Evolutionary conservation across 108 stramenopile genomes (phyloP).

Genomic region (Poteriospumella lacustris): DNA sequence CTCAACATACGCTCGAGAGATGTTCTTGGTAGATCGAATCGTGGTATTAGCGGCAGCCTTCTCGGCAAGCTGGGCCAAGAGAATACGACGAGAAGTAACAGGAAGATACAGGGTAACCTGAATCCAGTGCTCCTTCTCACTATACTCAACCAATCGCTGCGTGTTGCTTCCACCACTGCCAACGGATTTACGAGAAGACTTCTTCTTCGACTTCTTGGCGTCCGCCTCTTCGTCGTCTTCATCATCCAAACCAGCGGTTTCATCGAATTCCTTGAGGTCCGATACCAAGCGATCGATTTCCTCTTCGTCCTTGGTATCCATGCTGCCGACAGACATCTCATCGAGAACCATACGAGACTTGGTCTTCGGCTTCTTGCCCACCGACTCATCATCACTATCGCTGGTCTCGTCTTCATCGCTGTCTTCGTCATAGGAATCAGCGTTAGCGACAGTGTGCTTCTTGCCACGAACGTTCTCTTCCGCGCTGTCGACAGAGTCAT

Average conservation of each 20-base stretch:
- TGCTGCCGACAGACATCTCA: too few relatives aligned
- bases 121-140: conserved; percentile 32
- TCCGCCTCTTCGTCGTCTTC: conserved; percentile 14
- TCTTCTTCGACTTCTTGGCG: conserved; percentile 45
- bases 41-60: conserved; percentile 68
- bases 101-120: conserved; percentile 35
- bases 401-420: conserved; percentile 29
- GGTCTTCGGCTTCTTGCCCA: conserved; percentile 53
- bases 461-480: conserved; percentile 39
- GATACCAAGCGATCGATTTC: conserved; percentile 32
- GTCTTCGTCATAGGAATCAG: conserved; percentile 28
- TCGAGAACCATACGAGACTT: too few relatives aligned
- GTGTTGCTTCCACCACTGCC: not conserved
- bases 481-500: conserved; percentile 40
- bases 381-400: conserved; percentile 52
- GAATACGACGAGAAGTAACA: conserved; percentile 64
- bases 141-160: not conserved
- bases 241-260: conserved; percentile 63
- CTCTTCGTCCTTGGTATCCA: conserved; percentile 58
- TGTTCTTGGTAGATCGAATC: conserved; percentile 69
- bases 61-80: conserved; percentile 93
- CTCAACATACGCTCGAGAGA: conserved; percentile 69
- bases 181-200: too few relatives aligned
- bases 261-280: conserved; percentile 49
- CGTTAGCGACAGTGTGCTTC: conserved; percentile 16